Percentiles rank a stretch among this genome's conserved stretches.
Evolutionary conservation across 371 early-diverging fungal genomes (phyloP).

Genomic region (Spraguea lophii): DNA sequence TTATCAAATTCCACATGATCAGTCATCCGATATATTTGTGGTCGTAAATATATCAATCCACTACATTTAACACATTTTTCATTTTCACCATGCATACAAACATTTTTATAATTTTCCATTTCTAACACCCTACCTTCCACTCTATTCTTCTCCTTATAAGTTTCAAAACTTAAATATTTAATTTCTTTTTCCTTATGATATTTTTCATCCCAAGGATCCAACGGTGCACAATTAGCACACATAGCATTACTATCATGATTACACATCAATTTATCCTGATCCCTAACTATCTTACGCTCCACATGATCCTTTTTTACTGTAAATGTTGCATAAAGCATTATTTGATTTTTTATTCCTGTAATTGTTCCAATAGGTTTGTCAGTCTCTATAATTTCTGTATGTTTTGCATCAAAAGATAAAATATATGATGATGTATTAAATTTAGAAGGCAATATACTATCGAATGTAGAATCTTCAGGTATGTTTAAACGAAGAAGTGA

Average conservation of each 20-base stretch:
- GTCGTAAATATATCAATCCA: constrained; percentile 25
- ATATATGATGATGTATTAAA: not conserved
- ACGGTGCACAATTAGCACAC: constrained; percentile 41
- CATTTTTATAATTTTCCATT: constrained; percentile 20
- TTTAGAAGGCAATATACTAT: not conserved
- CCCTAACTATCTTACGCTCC: constrained; percentile 1
- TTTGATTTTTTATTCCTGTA: not conserved
- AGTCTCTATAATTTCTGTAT: not conserved
- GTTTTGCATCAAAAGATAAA: constrained; percentile 2
- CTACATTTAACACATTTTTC: constrained; percentile 36
- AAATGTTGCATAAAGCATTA: no score
- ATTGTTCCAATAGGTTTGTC: not conserved
- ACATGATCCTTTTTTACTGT: not conserved
- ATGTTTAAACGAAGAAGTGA: not conserved
- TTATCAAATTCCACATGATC: constrained; percentile 45
- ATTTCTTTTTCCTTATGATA: constrained; percentile 30
- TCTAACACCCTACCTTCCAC: constrained; percentile 11
- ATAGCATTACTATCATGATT: constrained; percentile 34
- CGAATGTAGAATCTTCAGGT: not conserved
- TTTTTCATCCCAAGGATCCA: constrained; percentile 35
- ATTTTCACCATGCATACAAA: constrained; percentile 20
- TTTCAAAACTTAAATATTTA: constrained; percentile 37
- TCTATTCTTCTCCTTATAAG: constrained; percentile 33
- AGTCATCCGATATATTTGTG: constrained; percentile 36
- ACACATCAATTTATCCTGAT: constrained; percentile 19